Evolutionary conservation across 495 filamentous ascomycete species (phyloP), one percentile per base, ranked within the genome.

Genomic region (Annulohypoxylon stygium): DNA sequence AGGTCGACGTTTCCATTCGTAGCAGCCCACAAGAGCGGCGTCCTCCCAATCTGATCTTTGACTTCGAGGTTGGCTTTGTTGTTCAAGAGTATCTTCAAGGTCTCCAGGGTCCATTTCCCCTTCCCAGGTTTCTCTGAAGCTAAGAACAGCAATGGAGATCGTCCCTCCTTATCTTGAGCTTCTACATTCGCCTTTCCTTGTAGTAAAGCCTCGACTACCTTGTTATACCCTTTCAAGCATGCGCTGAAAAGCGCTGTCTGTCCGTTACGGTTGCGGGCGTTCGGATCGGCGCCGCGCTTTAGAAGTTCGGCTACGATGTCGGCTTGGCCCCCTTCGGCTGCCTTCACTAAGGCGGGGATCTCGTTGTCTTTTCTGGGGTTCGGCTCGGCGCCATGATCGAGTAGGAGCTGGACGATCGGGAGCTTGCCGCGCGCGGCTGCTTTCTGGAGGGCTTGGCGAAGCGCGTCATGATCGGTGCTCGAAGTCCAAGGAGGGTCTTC

Each of bases 21-120:
- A 63, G 88, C 88, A 26, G 90, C 89, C 90, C 89, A 91, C 70
- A 90, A 84, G 59, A 92, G 70, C 30, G 90, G 86, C 34, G 87
- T 89, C 25, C 90, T 77, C 12, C 87, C 86, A 16, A 89, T 81
- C 53, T 80, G 76, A 59, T 84, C 83, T 43, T 71, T 74, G n/a
- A 78, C 81, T 61, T 86, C 83, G 18, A 81, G 58, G 48, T 84
- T 79, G 16, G 84, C 83, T 2, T 84, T 82, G 48, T 78, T 71
- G 20, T 74, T 67, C 7, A 80, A 74, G 14, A 84, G 81, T 12
- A 81, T 47, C 39, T 66, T 72, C 23, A 84, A 20, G 10, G 77
- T 79, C 7, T 73, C 75, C 2, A 67, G 71, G 3, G 72, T 78
- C 78, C 78, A 79, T 50, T 75, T 79, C 25, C 64, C 72, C 61